Evolutionary conservation across 306 rosid genomes (phyloP).

Genomic region (Medicago arabica): DNA sequence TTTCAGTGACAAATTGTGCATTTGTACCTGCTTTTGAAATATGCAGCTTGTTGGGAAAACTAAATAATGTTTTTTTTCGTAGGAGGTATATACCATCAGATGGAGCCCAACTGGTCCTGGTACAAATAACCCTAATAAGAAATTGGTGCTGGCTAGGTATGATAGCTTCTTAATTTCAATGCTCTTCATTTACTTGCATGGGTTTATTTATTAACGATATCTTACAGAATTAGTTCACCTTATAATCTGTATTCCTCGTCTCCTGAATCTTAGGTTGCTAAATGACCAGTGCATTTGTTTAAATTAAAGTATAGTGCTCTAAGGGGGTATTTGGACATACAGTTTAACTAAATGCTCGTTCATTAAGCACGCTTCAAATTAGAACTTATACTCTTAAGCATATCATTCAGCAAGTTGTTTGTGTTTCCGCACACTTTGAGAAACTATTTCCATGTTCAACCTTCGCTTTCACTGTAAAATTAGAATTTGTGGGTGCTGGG

Average conservation of each 20-base stretch:
- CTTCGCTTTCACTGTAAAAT: not conserved
- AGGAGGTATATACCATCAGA: slow-evolving; percentile 94
- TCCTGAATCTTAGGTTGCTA: not conserved
- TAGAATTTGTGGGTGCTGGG: not conserved
- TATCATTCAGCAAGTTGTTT: not conserved
- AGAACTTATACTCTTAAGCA: not conserved
- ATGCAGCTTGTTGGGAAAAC: slow-evolving; percentile 13
- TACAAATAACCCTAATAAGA: slow-evolving; percentile 78
- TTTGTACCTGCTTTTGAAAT: slow-evolving; percentile 22
- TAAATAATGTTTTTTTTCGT: slow-evolving; percentile 44
- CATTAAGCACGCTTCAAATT: not conserved
- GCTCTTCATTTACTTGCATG: slow-evolving; percentile 14
- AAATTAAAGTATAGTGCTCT: not conserved
- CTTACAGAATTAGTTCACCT: slow-evolving; percentile 8
- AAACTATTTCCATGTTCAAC: not conserved
- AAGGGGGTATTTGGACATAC: not conserved
- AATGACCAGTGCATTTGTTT: slow-evolving; percentile 19
- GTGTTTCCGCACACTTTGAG: not conserved
- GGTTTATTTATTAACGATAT: not conserved
- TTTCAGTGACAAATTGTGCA: not conserved
- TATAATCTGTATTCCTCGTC: not conserved
- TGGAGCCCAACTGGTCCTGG: slow-evolving; percentile 97
- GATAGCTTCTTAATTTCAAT: slow-evolving; percentile 16
- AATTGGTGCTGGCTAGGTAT: slow-evolving; percentile 92
- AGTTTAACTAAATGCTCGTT: not conserved